phyloP scores from a whole-genome alignment of 768 basidiomycete species.

The Lyophyllum decastes region DNA sequence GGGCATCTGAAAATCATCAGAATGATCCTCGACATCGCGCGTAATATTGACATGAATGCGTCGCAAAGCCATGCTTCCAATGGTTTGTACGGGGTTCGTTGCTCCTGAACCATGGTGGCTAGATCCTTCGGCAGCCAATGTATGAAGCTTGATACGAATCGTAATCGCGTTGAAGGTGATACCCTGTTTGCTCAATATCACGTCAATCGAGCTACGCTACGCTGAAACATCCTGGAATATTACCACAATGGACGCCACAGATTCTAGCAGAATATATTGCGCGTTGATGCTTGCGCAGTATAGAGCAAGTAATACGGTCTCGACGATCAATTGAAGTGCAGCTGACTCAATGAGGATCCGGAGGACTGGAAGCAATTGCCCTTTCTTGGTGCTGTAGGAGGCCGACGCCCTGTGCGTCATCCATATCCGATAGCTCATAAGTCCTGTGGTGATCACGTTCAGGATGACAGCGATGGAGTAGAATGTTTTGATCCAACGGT shows the following conservation, averaged over 20 bases:
- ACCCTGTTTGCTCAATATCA: background rate
- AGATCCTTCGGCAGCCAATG: background rate
- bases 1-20: too few relatives aligned
- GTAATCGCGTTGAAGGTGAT: constrained; percentile 14
- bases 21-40: constrained; percentile 7
- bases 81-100: constrained; percentile 10
- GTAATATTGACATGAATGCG: constrained; percentile 12
- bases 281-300: constrained; percentile 10
- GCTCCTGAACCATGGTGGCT: background rate
- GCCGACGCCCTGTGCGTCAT: constrained; percentile 1
- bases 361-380: constrained; percentile 2
- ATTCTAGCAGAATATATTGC: constrained; percentile 11
- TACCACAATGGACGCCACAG: constrained; percentile 12
- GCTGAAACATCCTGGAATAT: background rate
- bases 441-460: constrained; percentile 10
- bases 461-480: constrained; percentile 9
- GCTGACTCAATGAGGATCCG: constrained; percentile 11
- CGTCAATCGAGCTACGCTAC: background rate
- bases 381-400: background rate
- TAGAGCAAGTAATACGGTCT: constrained; percentile 9
- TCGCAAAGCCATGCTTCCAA: constrained; percentile 7
- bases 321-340: constrained; percentile 11
- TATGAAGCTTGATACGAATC: constrained; percentile 8
- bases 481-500: constrained; percentile 9
- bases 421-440: constrained; percentile 11